These are phyloP conservation scores for Fragilaria radians DNA, from an alignment of 108 stramenopile species.

Conservation along the genomic window DNA sequence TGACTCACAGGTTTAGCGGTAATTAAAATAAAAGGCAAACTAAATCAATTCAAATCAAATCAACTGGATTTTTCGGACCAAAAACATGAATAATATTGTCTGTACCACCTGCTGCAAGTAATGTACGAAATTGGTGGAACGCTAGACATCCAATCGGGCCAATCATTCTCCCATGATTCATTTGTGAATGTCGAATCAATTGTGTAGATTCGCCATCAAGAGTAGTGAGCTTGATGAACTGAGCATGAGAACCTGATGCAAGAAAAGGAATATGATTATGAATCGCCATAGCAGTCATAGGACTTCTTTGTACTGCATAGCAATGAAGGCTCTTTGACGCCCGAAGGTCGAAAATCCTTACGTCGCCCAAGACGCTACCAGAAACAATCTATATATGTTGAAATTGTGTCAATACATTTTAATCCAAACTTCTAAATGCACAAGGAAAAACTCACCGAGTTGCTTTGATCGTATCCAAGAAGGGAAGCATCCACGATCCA, in stretches of 20 bases:
- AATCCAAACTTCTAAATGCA: not conserved
- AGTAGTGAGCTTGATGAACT: slow-evolving; percentile 90
- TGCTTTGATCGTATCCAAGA: slow-evolving; percentile 35
- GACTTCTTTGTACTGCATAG: slow-evolving; percentile 74
- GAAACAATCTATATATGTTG: slow-evolving; percentile 55
- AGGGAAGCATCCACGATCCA: slow-evolving; percentile 86
- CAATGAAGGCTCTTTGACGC: slow-evolving; percentile 50
- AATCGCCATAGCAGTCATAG: slow-evolving; percentile 91
- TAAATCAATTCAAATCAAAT: too few species aligned
- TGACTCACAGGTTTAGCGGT: too few species aligned
- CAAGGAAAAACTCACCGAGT: not conserved
- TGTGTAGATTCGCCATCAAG: slow-evolving; percentile 86
- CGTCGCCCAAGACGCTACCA: slow-evolving; percentile 78
- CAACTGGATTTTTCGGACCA: not conserved
- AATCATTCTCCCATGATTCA: slow-evolving; percentile 86
- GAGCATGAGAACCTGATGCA: slow-evolving; percentile 88
- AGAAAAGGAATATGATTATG: slow-evolving; percentile 86
- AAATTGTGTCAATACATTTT: too few species aligned
- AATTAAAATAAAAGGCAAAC: too few species aligned
- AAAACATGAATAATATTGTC: slow-evolving; percentile 34
- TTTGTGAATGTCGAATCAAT: slow-evolving; percentile 85
- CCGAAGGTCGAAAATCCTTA: slow-evolving; percentile 92
- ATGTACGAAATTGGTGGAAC: slow-evolving; percentile 89
- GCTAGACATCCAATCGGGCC: slow-evolving; percentile 89
- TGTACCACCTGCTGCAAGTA: slow-evolving; percentile 89